Base-by-base conservation (phyloP, 495 filamentous ascomycete species). In the Diplogelasinospora grovesii region DNA sequence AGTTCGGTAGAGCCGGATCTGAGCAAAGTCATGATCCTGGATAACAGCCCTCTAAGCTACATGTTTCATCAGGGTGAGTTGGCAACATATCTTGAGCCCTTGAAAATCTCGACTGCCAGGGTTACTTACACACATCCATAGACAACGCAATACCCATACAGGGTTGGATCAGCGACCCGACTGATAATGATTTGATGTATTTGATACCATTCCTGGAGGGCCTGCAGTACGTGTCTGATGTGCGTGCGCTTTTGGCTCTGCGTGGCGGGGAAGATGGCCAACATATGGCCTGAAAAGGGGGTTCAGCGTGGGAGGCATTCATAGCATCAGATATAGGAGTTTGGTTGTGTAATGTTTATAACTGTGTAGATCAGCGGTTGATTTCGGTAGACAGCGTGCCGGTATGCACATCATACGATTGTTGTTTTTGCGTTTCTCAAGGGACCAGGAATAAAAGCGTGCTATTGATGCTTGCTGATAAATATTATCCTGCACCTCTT, bases 11-110 rank as follows among this genome's bases (percentile, higher is more conserved):
- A 98, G 70, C 87, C 90, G 23, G 90, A 97, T 57, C 66, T 98
- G 59, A 95, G 88, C 56, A 88, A 83, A 66, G 92, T 97, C 34
- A 95, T 97, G 85, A 98, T 98, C 48, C 69, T 97, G 57, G 92
- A 98, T 65, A 98, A 98, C 56, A 95, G 88, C 57, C 93, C 92
- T 10, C 79, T 94, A 71, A 95, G 89, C 65, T 98, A 98, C 62
- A 86, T 94, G 68, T 98, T 98, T 69, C 92, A 98, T 59, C 87
- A 94, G 79, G 93, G 92, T 95, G 60, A 30, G 70, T 48, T 33
- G n/a, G n/a, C n/a, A n/a, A n/a, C n/a, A n/a, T n/a, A n/a, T n/a
- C n/a, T n/a, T n/a, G n/a, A n/a, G n/a, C n/a, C n/a, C n/a, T n/a
- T n/a, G n/a, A n/a, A n/a, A n/a, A n/a, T n/a, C n/a, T n/a, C n/a